Base-by-base conservation (phyloP, 2,329 filamentous ascomycete genomes). In the Penicillium brevicompactum region DNA sequence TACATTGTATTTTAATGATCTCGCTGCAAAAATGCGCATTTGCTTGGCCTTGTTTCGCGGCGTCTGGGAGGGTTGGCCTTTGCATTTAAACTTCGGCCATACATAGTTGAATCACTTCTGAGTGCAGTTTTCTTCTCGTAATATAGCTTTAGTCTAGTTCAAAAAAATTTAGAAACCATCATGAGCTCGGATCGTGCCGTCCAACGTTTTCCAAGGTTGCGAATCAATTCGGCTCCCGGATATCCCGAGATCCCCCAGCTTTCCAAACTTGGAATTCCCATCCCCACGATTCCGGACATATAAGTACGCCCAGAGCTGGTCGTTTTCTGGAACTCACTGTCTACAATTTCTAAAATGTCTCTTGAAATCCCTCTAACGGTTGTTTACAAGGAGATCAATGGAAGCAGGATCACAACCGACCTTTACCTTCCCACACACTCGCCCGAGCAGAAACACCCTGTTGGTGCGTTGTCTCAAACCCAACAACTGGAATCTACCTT, bases 1-100 rank as follows among this genome's bases (percentile, higher is more conserved):
- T 54, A 31, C 37, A 32, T 53, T 65, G 63, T 65, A 65, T 49
- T 66, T 66, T 66, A 66, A 65, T 63, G 63, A 63, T 65, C 58
- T 53, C 47, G 48, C 51, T 64, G 58, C 56, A 64, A 66, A 66
- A 65, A 62, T 57, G 59, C 58, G 55, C 37, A 58, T 58, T 55
- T 54, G 50, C 44, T 53, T 49, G 60, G 62, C 49, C 56, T 41
- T 57, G 49, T 51, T 61, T 59, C 55, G 57, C 46, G 63, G 63
- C 62, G 63, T 66, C 62, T 56, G 54, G 63, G 51, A 53, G 61
- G 53, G 50, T 53, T 58, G 54, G 59, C 53, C 60, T 51, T 61
- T 46, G 61, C 59, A 64, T 63, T 52, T 24, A n/a, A 45, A 45
- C 49, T 49, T 58, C 55, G 59, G 58, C 60, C 58, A 60, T 66